Base-by-base conservation (phyloP, 1,284 basidiomycete genomes). In the Phylloboletellus chloephorus region DNA sequence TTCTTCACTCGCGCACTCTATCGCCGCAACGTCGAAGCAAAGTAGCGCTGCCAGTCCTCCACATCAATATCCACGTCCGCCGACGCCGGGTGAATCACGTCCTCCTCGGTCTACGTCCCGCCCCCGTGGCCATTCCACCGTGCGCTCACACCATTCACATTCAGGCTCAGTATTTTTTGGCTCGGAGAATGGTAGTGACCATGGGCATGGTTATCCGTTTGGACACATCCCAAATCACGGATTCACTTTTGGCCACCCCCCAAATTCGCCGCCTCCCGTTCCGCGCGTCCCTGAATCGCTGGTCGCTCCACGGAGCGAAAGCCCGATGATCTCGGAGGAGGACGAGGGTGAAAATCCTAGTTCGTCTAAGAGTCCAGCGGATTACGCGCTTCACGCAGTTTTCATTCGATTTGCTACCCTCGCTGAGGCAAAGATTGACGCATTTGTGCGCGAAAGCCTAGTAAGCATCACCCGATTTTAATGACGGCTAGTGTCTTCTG, bases 371-470 rank as follows among this genome's bases (percentile, higher is more conserved):
- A 89, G 84, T 9, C 90, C 90, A 0, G 82, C 82, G 0, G 90
- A 93, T 52, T 91, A 87, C 53, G 90, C 90, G 1, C 65, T 94
- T 23, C 84, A 90, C 55, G 86, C 88, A 0, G 75, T 93, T 6
- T 92, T 93, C 61, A 82, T 88, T 38, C 78, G 85, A 5, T 93
- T 93, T 54, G 84, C 85, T 3, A 76, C 82, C 0, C 68, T 76
- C 2, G 86, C 88, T 0, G 88, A 93, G 61, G 66, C 67, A 25
- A 89, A 90, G 54, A 84, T 93, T 19, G 78, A 83, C 16, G 63
- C 66, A 5, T 87, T 91, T 52, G 67, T 92, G 33, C 76, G 74
- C 4, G 74, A 82, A 49, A 72, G 75, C 33, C 56, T 84, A 52
- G 88, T 90, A 53, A 50, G 82, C 67, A 8, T 40, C 9, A 23